Conservation (phyloP, 768 basidiomycete species). For the Termitomyces sp. region DNA sequence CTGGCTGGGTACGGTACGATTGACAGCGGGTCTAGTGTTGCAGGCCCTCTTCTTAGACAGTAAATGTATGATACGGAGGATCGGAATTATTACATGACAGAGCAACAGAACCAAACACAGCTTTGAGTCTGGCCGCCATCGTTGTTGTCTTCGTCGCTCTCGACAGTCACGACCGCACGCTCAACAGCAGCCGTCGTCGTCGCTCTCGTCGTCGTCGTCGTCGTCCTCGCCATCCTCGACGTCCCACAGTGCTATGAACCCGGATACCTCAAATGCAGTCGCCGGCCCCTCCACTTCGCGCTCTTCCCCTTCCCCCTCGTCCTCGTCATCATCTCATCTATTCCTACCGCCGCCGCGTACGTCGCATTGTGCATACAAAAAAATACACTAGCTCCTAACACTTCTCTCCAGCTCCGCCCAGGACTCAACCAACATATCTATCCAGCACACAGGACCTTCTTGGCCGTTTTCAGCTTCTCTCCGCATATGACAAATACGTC, state of each 20-base stretch:
- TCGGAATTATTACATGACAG: not conserved
- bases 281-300: slow-evolving; percentile 56
- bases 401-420: slow-evolving; percentile 26
- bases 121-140: slow-evolving; percentile 13
- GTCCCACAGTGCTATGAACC: slow-evolving; percentile 29
- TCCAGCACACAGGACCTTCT: slow-evolving; percentile 79
- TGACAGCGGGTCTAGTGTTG: not conserved
- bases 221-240: slow-evolving; percentile 4
- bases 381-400: slow-evolving; percentile 3
- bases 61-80: slow-evolving; percentile 3
- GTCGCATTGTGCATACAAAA: slow-evolving; percentile 10
- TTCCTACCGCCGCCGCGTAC: slow-evolving; percentile 41
- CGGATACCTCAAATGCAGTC: slow-evolving; percentile 48
- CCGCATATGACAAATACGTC: slow-evolving; percentile 82
- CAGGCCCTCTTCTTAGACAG: not conserved
- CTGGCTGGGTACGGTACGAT: slow-evolving; percentile 17
- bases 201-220: slow-evolving; percentile 18
- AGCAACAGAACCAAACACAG: slow-evolving; percentile 22
- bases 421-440: slow-evolving; percentile 47
- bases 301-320: slow-evolving; percentile 26
- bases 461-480: slow-evolving; percentile 61
- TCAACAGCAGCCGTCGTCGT: slow-evolving; percentile 15
- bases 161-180: slow-evolving; percentile 16
- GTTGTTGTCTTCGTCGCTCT: slow-evolving; percentile 14
- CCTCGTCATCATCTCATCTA: slow-evolving; percentile 23